phyloP scores from a whole-genome alignment of 2,329 filamentous ascomycete genomes.

The Penicillium sp. region DNA sequence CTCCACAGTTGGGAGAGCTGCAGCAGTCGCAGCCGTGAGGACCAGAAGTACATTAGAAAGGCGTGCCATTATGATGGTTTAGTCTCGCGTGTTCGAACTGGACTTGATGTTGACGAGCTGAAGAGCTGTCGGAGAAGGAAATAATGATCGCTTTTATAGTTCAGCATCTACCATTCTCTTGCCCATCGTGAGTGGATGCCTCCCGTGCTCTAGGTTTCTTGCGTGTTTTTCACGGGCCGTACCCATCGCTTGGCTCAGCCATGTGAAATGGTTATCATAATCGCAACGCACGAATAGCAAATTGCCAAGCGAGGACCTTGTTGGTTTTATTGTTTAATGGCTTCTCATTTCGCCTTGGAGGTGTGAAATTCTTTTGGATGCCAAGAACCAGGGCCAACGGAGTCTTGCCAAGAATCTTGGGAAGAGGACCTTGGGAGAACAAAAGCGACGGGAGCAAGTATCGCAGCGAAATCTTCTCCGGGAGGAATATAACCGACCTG shows the following conservation, averaged over 20 bases:
- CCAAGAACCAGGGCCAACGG: constrained; percentile 16
- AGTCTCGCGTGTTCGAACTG: not conserved
- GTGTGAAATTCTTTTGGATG: constrained; percentile 3
- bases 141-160: not conserved
- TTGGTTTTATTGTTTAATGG: constrained; percentile 5
- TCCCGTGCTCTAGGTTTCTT: not conserved
- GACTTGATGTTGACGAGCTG: too few species aligned
- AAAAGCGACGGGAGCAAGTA: not conserved
- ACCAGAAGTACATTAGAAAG: constrained; percentile 1
- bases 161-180: not conserved
- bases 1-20: constrained; percentile 6
- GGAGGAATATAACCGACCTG: not conserved
- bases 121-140: not conserved
- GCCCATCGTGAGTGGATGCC: not conserved
- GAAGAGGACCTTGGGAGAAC: constrained; percentile 17
- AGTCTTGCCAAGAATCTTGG: constrained; percentile 16
- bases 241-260: not conserved
- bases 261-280: not conserved
- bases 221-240: not conserved
- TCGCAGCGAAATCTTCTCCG: not conserved
- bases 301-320: constrained; percentile 18
- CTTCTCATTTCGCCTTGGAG: constrained; percentile 1
- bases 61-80: not conserved
- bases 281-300: not conserved
- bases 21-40: constrained; percentile 3